A percentile compares a stretch with the other conserved stretches of the same genome.
phyloP scores from a whole-genome alignment of 805 yeast species.

The Barnettozyma californica region DNA sequence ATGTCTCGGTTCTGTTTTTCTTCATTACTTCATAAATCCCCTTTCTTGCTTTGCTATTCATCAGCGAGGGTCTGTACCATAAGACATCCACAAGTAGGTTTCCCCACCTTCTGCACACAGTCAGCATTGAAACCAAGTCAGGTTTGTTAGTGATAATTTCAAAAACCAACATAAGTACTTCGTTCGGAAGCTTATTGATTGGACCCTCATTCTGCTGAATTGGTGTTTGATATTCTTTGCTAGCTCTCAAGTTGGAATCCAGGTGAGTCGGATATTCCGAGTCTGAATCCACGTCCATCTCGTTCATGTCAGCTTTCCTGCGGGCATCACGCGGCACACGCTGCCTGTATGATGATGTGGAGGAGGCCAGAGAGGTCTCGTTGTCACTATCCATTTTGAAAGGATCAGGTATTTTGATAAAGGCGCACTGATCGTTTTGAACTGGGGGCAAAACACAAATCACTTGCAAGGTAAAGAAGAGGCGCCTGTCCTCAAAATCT shows the following conservation, averaged over 20 bases:
- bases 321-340: conserved; percentile 8
- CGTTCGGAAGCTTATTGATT: conserved; percentile 39
- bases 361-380: conserved; percentile 18
- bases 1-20: conserved; percentile 40
- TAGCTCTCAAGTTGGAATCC: conserved; percentile 8
- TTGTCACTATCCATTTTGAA: conserved; percentile 20
- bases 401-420: neutral
- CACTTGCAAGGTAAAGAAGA: neutral
- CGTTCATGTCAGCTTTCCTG: conserved; percentile 7
- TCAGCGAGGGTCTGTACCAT: conserved; percentile 84
- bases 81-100: conserved; percentile 68
- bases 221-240: conserved; percentile 3
- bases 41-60: conserved; percentile 41
- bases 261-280: conserved; percentile 9
- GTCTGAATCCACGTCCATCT: conserved; percentile 16
- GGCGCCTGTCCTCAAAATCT: neutral
- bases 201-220: conserved; percentile 14
- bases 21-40: conserved; percentile 54
- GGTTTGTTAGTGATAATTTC: conserved; percentile 55
- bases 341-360: conserved; percentile 15
- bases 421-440: neutral
- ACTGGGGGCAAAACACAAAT: neutral
- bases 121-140: conserved; percentile 55
- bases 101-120: conserved; percentile 81
- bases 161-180: conserved; percentile 58